phyloP scores from a whole-genome alignment of 2,329 filamentous ascomycete species.

The Arthrobotrys pseudoclavata region DNA sequence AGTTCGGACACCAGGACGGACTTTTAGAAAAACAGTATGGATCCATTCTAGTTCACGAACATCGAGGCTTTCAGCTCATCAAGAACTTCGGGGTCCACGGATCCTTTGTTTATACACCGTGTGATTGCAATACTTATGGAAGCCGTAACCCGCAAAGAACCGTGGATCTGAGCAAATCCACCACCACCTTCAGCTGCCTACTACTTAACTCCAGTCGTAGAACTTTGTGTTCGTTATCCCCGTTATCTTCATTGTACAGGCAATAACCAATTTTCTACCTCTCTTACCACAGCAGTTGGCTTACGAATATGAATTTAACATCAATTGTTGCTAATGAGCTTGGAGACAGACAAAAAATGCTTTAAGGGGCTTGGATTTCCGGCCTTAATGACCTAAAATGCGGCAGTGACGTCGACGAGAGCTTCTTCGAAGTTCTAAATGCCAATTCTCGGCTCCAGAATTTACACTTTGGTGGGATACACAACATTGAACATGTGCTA shows the following conservation, averaged over 20 bases:
- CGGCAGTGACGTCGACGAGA: neutral
- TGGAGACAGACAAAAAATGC: neutral
- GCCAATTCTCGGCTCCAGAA: neutral
- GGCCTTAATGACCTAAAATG: neutral
- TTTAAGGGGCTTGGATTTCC: neutral
- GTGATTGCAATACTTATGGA: too few relatives aligned
- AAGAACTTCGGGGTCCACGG: neutral
- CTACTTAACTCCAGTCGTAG: neutral
- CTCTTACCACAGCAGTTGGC: neutral
- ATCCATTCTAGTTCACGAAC: neutral
- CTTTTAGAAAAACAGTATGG: neutral
- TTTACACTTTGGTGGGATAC: neutral
- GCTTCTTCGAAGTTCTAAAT: neutral
- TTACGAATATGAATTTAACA: neutral
- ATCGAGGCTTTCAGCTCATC: neutral
- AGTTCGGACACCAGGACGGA: neutral
- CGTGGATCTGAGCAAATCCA: too few relatives aligned
- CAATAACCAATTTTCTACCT: neutral
- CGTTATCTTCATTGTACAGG: neutral
- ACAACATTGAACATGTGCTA: neutral
- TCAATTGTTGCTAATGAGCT: neutral
- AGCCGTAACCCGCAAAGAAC: neutral
- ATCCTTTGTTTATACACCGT: neutral
- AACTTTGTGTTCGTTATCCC: constrained; percentile 1
- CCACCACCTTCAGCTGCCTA: neutral